Evolutionary conservation across 2,329 filamentous ascomycete genomes (phyloP).

Genomic region (Diaporthe citriasiana): DNA sequence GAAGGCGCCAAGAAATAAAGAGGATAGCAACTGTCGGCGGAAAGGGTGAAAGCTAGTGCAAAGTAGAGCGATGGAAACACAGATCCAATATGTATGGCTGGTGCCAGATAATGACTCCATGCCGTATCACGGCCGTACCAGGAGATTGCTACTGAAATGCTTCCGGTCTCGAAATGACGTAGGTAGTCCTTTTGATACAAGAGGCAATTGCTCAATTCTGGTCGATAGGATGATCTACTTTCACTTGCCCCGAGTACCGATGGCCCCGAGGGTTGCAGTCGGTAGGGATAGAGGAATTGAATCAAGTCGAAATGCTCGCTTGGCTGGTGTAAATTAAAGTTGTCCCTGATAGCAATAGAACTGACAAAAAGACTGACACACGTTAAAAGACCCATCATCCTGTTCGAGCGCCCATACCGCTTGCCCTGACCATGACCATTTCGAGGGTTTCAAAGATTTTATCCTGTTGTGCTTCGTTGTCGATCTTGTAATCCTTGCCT

Average conservation of each 20-base stretch:
- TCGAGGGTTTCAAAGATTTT: not conserved
- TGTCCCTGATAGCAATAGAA: constrained; percentile 27
- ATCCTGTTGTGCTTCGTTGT: constrained; percentile 24
- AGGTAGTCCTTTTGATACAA: no score
- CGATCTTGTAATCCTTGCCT: constrained; percentile 18
- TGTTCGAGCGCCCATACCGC: constrained; percentile 9
- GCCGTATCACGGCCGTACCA: not conserved
- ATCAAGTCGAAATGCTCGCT: constrained; percentile 17
- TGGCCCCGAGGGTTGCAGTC: not conserved
- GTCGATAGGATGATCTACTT: not conserved
- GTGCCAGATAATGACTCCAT: not conserved
- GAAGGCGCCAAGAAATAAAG: not conserved
- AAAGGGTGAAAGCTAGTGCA: not conserved
- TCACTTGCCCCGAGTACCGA: not conserved
- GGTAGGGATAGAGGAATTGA: not conserved
- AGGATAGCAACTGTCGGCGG: not conserved
- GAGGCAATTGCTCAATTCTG: not conserved
- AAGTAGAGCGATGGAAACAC: no score
- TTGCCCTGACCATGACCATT: not conserved
- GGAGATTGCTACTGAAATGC: no score
- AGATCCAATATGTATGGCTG: not conserved
- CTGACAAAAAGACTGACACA: constrained; percentile 34
- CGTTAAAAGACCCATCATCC: constrained; percentile 12
- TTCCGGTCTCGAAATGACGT: no score
- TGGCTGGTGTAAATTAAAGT: constrained; percentile 23